These are phyloP conservation scores for Triticum dicoccoides DNA, from an alignment of 176 grass and related monocot genomes.

Conservation along the genomic window DNA sequence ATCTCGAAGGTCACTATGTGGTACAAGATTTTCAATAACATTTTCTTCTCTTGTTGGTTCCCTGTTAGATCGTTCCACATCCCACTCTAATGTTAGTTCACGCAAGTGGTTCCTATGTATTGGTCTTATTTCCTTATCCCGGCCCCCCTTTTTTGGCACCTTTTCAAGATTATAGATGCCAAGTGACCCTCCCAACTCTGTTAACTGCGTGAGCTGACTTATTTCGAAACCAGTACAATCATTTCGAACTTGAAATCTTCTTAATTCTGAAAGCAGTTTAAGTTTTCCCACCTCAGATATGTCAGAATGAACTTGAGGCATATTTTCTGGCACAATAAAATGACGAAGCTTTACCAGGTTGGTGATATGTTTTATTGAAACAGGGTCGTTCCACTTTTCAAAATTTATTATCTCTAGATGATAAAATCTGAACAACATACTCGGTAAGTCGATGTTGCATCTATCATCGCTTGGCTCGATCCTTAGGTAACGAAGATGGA, in stretches of 20 bases:
- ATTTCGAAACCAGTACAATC: background rate
- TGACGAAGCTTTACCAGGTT: background rate
- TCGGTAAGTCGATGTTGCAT: background rate
- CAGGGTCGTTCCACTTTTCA: rapidly evolving
- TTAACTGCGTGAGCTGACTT: background rate
- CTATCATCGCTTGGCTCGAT: too few relatives aligned
- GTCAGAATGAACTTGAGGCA: background rate
- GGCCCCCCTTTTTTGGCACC: rapidly evolving
- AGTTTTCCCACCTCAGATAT: conserved; percentile 2
- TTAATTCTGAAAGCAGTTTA: background rate
- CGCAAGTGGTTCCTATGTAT: background rate
- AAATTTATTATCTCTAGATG: background rate
- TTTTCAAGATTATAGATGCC: background rate
- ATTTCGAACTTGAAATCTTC: background rate
- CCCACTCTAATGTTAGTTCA: background rate
- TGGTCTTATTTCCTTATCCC: background rate
- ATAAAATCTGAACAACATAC: background rate
- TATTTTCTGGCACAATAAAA: background rate
- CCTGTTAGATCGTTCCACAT: rapidly evolving
- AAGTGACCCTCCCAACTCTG: background rate
- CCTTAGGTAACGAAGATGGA: too few relatives aligned
- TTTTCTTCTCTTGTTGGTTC: background rate
- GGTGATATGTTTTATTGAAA: background rate
- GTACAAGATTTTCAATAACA: background rate
- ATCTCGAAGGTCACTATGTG: too few relatives aligned